phyloP scores from a whole-genome alignment of 2,329 filamentous ascomycete species.

The Claviceps purpurea region DNA sequence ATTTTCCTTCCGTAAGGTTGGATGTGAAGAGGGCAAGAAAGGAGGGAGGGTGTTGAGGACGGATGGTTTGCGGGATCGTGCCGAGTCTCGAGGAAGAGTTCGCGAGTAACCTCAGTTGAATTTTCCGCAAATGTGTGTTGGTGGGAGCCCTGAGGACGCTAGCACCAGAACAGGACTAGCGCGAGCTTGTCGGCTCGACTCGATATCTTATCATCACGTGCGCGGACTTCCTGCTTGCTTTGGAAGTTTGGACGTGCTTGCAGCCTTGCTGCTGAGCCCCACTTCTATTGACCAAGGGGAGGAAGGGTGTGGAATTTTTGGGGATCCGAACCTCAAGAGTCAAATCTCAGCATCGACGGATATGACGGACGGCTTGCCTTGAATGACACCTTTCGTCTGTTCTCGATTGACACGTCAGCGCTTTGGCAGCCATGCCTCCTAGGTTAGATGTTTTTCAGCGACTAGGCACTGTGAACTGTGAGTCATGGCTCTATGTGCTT shows the following conservation, averaged over 20 bases:
- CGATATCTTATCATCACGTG: slow-evolving; percentile 18
- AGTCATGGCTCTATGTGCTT: slow-evolving; percentile 14
- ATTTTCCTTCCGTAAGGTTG: slow-evolving; percentile 22
- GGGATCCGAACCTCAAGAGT: slow-evolving; percentile 4
- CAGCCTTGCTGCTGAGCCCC: not conserved
- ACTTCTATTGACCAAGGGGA: not conserved
- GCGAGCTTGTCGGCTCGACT: not conserved
- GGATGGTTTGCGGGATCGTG: slow-evolving; percentile 11
- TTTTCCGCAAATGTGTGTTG: slow-evolving; percentile 27
- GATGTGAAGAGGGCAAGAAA: slow-evolving; percentile 15
- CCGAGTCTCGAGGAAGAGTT: slow-evolving; percentile 26
- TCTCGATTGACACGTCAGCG: not conserved
- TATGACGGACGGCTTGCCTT: not conserved
- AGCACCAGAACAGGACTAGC: slow-evolving; percentile 13
- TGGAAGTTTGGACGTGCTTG: slow-evolving; percentile 3
- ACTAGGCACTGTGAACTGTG: slow-evolving; percentile 47
- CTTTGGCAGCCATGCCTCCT: slow-evolving; percentile 44
- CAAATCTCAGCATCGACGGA: not conserved
- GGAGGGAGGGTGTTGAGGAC: slow-evolving; percentile 11
- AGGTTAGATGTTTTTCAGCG: slow-evolving; percentile 49
- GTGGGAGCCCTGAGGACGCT: slow-evolving; percentile 22
- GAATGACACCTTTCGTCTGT: not conserved
- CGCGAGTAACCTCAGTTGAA: slow-evolving; percentile 20
- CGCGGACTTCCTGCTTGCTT: slow-evolving; percentile 11
- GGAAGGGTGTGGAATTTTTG: slow-evolving; percentile 20